Evolutionary conservation across 164 flowering plant species (phyloP).

Genomic region (Echeveria elegans): DNA sequence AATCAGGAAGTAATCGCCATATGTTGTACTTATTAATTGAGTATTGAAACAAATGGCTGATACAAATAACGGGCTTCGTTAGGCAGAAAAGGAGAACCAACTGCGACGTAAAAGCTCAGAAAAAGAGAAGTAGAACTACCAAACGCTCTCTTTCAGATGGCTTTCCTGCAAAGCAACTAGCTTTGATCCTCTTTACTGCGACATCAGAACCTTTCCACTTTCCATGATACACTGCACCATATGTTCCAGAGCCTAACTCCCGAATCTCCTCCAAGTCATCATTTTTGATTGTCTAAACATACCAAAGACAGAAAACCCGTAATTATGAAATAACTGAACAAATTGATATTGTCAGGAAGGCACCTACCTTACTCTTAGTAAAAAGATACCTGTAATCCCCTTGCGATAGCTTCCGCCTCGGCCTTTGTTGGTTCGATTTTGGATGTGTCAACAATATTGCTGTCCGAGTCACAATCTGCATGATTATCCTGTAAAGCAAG

Average conservation of each 20-base stretch:
- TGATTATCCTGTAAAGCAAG: conserved; percentile 31
- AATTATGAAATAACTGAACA: not conserved
- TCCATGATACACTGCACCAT: conserved; percentile 94
- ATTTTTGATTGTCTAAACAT: conserved; percentile 69
- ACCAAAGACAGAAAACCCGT: not conserved
- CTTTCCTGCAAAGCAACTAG: conserved; percentile 95
- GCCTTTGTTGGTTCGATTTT: conserved; percentile 92
- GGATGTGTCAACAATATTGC: conserved; percentile 33
- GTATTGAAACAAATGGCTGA: not conserved
- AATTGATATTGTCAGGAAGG: not conserved
- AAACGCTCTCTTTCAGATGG: conserved; percentile 95
- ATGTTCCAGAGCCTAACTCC: conserved; percentile 90
- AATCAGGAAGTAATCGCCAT: not conserved
- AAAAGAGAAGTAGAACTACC: conserved; percentile 29
- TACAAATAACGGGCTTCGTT: not conserved
- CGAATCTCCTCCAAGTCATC: conserved; percentile 94
- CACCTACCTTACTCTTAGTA: not conserved
- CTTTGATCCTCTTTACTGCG: conserved; percentile 92
- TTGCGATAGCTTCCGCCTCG: conserved; percentile 82
- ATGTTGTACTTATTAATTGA: not conserved
- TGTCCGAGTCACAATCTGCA: conserved; percentile 49
- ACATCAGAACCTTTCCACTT: conserved; percentile 99
- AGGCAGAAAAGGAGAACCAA: not conserved
- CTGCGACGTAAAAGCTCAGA: not conserved
- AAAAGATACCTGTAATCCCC: conserved; percentile 76